Evolutionary conservation across 1,284 basidiomycete genomes (phyloP).

Genomic region (Psilocybe mexicana): DNA sequence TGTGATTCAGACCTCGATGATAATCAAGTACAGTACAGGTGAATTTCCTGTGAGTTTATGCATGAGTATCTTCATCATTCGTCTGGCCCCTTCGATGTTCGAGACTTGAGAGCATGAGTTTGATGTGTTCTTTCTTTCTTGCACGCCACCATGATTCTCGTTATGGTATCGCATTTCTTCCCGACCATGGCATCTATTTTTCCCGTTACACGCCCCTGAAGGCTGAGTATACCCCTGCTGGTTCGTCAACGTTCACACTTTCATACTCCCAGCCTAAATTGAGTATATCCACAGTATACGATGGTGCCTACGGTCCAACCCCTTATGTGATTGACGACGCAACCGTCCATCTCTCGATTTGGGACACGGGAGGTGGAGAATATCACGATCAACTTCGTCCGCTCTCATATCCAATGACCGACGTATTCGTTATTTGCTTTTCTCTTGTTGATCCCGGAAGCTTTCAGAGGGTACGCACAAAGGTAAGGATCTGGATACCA

Average conservation of each 20-base stretch:
- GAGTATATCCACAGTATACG: not conserved
- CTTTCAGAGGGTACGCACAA: constrained; percentile 2
- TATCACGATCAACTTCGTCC: constrained; percentile 97
- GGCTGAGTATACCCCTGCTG: not conserved
- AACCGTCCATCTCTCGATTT: not conserved
- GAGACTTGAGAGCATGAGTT: not conserved
- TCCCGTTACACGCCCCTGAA: not conserved
- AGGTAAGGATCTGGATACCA: constrained; percentile 58
- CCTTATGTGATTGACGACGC: not conserved
- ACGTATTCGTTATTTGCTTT: constrained; percentile 98
- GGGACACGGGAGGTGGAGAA: constrained; percentile 67
- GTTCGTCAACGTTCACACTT: not conserved
- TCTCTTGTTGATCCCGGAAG: constrained; percentile 58
- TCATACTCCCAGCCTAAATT: no score
- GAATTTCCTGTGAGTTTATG: not conserved
- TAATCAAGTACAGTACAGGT: not conserved
- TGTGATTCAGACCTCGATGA: not conserved
- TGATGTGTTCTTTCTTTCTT: not conserved
- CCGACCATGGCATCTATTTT: not conserved
- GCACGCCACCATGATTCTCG: not conserved
- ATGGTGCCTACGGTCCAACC: not conserved
- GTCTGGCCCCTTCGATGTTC: not conserved
- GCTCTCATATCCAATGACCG: constrained; percentile 96
- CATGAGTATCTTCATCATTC: not conserved
- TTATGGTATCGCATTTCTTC: not conserved